Evolutionary conservation across 352 stramenopile genomes (phyloP), one percentile per base, ranked within the genome.

Genomic region (Halophytophthora polymorphica): DNA sequence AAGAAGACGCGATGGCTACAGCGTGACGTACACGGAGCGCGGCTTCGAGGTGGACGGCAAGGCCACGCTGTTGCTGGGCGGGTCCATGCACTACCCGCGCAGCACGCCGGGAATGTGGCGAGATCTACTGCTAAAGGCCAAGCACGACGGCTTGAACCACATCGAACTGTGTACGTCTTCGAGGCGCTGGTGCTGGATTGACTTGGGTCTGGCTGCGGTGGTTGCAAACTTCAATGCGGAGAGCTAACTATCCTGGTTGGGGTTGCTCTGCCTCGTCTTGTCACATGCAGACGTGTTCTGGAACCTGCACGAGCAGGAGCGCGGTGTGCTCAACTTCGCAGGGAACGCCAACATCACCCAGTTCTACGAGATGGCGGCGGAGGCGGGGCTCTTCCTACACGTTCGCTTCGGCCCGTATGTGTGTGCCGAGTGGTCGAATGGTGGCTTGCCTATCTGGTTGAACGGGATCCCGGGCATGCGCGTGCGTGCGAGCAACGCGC

Each of bases 61-160:
- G 23, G 42, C 54, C 36, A 86, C 73, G 45, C 60, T 90, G 37
- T 58, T 90, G 22, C 55, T 90, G 2, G 77, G 80, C 34, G 76
- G 77, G 4, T 88, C 73, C n/a, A 81, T 90, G 36, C 73, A 86
- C 50, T 88, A 88, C 53, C 52, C 71, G 23, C 60, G 71, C 17
- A 87, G 70, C 47, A 76, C 73, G 31, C 53, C 55, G 0, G 66
- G 38, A 1, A 77, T 77, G 61, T 91, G 77, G 81, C 58, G 77
- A 44, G 53, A 78, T 35, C 35, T 86, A 29, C 51, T 91, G 33
- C 58, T 58, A 46, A 81, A 84, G 44, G 77, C 75, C 49, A 85
- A 86, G 53, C 64, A 76, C 48, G 81, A 89, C 51, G 76, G 81
- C 36, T 66, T 87, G n/a, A 91, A 91, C 51, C 70, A 86, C 35